Base-by-base conservation (phyloP, 805 yeast genomes). In the Candida corydali region DNA sequence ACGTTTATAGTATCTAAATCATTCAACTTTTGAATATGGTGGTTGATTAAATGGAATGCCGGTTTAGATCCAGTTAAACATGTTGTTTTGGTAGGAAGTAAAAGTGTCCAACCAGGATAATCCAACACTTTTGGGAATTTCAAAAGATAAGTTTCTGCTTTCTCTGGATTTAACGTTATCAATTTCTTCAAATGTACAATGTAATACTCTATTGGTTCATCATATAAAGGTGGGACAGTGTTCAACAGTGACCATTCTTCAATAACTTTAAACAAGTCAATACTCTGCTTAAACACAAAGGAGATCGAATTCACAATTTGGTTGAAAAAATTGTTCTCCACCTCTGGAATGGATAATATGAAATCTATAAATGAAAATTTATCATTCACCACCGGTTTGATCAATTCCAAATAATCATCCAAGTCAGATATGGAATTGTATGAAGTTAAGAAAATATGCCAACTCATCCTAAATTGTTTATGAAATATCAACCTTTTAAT, bases 381-480 rank as follows among this genome's bases (percentile, higher is more conserved):
- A n/a, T 43, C 10, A 33, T 52, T 44, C 14, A 61, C 40, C 11
- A 46, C 42, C 3, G 38, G 29, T n/a, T 49, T 41, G 8, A 61
- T 46, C 17, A 52, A 38, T 11, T 60, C 69, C 20, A 63, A 45
- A 26, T 57, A 45, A 11, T 64, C 70, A 38, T 66, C 71, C 16
- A 65, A 44, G 34, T 65, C 73, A 14, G 50, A 51, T 12, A 67
- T 47, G 12, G 63, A 50, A 15, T 56, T 46, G 8, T 53, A 46
- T 10, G 54, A 54, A 19, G 48, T 50, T 2, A 60, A 27, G 24
- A 54, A 46, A 9, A 57, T 37, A 8, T 41, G 39, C 71, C 71
- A 67, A 32, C 61, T 51, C 10, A 43, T 45, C 6, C 39, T 44
- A 51, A 53, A 66, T 26, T 47, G 47, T 30, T 52, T 50, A 44